A percentile compares a stretch with the other conserved stretches of the same genome.
These are phyloP conservation scores for Colletotrichum tabaci DNA, from an alignment of 2,329 filamentous ascomycete species.

Conservation along the genomic window DNA sequence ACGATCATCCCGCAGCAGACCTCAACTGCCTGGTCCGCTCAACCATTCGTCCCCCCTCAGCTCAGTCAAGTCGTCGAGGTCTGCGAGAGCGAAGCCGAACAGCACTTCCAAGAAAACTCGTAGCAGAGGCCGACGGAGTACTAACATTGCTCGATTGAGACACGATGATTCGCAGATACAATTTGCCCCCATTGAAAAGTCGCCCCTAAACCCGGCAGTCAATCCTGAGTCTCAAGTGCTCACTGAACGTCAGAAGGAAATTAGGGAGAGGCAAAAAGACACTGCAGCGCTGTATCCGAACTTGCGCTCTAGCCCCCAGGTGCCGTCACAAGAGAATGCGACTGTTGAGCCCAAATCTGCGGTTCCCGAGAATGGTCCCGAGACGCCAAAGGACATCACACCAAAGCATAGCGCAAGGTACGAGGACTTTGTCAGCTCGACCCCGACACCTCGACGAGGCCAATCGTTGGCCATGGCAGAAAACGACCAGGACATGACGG, in stretches of 20 bases:
- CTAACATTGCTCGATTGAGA: slow-evolving; percentile 68
- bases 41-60: slow-evolving; percentile 50
- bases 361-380: slow-evolving; percentile 37
- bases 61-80: slow-evolving; percentile 51
- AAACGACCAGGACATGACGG: slow-evolving; percentile 63
- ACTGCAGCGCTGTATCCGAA: slow-evolving; percentile 76
- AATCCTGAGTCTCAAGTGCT: slow-evolving; percentile 78
- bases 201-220: slow-evolving; percentile 61
- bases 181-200: slow-evolving; percentile 78
- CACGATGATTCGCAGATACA: slow-evolving; percentile 89
- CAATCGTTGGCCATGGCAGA: slow-evolving; percentile 64
- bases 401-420: slow-evolving; percentile 62
- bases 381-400: slow-evolving; percentile 55
- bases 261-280: slow-evolving; percentile 80
- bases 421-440: slow-evolving; percentile 70
- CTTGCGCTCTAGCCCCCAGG: slow-evolving; percentile 69
- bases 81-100: slow-evolving; percentile 47
- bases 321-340: slow-evolving; percentile 35
- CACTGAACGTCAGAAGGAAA: slow-evolving; percentile 85
- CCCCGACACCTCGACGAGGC: slow-evolving; percentile 72
- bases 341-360: slow-evolving; percentile 24
- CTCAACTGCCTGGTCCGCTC: slow-evolving; percentile 44
- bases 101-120: slow-evolving; percentile 44
- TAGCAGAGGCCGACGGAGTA: slow-evolving; percentile 13
- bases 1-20: slow-evolving; percentile 44